Evolutionary conservation across 1,139 yeast genomes (phyloP).

Genomic region (Zygosaccharomyces sapae): DNA sequence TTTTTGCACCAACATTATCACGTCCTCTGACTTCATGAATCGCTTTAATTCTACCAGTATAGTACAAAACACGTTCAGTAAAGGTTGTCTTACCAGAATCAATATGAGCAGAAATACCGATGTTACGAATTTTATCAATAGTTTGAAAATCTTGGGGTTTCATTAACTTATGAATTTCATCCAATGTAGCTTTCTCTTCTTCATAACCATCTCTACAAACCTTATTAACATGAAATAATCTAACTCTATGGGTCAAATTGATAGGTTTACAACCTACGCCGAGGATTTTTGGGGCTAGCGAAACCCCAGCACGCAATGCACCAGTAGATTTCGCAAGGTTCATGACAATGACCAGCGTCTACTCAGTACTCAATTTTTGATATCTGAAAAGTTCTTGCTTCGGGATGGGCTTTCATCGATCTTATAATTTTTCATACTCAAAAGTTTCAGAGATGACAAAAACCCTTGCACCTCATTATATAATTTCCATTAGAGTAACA

Average conservation of each 20-base stretch:
- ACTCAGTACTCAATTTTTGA: background rate
- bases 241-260: background rate
- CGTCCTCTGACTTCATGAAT: constrained; percentile 98
- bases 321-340: constrained; percentile 2
- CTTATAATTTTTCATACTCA: background rate
- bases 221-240: constrained; percentile 27
- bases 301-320: constrained; percentile 2
- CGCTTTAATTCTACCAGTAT: constrained; percentile 95
- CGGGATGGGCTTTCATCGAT: background rate
- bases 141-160: constrained; percentile 55
- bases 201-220: constrained; percentile 45
- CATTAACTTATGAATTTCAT: constrained; percentile 51
- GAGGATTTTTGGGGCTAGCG: background rate
- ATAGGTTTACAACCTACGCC: background rate
- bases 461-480: background rate
- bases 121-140: constrained; percentile 70
- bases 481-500: background rate
- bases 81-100: constrained; percentile 97
- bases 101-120: constrained; percentile 97
- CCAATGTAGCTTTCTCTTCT: constrained; percentile 66
- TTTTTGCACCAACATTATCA: constrained; percentile 97
- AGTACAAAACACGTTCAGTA: constrained; percentile 92
- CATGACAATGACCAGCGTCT: constrained; percentile 3
- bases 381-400: background rate
- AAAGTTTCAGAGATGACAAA: background rate